These are phyloP conservation scores for Colletotrichum lindemuthianum DNA, from an alignment of 2,329 filamentous ascomycete genomes.

Conservation along the genomic window DNA sequence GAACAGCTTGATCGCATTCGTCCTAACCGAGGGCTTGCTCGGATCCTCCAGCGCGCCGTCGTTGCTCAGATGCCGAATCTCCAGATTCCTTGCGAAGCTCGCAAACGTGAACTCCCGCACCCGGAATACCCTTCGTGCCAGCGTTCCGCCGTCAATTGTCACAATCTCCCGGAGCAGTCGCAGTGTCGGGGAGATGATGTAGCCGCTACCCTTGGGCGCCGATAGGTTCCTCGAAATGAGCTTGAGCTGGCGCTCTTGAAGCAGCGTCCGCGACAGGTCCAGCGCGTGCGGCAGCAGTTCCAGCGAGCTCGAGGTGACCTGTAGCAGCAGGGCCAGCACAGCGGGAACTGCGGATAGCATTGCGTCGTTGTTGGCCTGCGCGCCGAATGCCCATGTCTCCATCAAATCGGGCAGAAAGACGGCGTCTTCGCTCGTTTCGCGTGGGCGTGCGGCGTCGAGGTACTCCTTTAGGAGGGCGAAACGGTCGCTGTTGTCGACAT, in stretches of 20 bases:
- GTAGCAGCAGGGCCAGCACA: constrained; percentile 83
- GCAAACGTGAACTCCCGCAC: constrained; percentile 83
- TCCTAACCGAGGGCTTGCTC: constrained; percentile 80
- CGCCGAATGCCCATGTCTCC: constrained; percentile 88
- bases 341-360: constrained; percentile 84
- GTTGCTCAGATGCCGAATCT: constrained; percentile 67
- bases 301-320: constrained; percentile 77
- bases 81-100: constrained; percentile 82
- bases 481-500: constrained; percentile 59
- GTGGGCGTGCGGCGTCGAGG: constrained; percentile 66
- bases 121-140: constrained; percentile 81
- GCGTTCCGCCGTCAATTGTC: constrained; percentile 83
- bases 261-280: constrained; percentile 80
- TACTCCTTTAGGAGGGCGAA: constrained; percentile 74
- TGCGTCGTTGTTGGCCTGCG: constrained; percentile 81
- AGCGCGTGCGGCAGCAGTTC: constrained; percentile 81
- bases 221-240: constrained; percentile 82
- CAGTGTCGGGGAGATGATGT: constrained; percentile 87
- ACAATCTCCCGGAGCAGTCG: constrained; percentile 88
- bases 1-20: constrained; percentile 84
- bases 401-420: constrained; percentile 82
- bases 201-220: constrained; percentile 83
- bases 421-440: constrained; percentile 55
- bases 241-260: constrained; percentile 84
- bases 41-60: constrained; percentile 68